Conservation (phyloP, 2,329 filamentous ascomycete genomes). For the Nemania diffusa region DNA sequence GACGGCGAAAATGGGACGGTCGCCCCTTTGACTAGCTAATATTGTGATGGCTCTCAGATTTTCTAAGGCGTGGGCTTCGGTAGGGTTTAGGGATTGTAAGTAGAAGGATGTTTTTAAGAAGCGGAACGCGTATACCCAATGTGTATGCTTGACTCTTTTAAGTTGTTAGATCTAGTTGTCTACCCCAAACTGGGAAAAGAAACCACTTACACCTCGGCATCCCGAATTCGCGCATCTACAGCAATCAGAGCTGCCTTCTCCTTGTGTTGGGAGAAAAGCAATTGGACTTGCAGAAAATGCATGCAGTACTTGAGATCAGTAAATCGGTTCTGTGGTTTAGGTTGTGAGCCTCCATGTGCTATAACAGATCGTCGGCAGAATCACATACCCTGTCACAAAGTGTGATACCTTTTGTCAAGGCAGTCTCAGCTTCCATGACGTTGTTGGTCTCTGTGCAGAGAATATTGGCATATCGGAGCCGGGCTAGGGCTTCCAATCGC, state of each 20-base stretch:
- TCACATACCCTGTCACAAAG: conserved; percentile 70
- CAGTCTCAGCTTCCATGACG: conserved; percentile 75
- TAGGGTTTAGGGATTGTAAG: conserved; percentile 67
- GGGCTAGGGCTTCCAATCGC: conserved; percentile 74
- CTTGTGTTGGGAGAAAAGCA: conserved; percentile 73
- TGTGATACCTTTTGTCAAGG: conserved; percentile 75
- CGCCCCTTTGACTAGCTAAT: conserved; percentile 68
- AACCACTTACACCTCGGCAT: conserved; percentile 69
- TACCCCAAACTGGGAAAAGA: not conserved
- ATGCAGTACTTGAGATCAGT: conserved; percentile 80
- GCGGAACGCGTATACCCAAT: conserved; percentile 82
- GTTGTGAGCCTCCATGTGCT: conserved; percentile 43
- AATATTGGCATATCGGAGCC: conserved; percentile 76
- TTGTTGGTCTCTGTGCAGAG: conserved; percentile 82
- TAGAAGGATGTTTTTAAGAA: conserved; percentile 78
- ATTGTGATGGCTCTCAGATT: conserved; percentile 72
- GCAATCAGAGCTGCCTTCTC: conserved; percentile 78
- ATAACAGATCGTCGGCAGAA: not conserved
- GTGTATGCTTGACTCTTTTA: conserved; percentile 66
- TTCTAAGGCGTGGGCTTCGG: conserved; percentile 72
- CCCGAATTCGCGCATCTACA: conserved; percentile 73
- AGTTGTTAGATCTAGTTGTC: conserved; percentile 36
- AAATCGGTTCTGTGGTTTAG: conserved; percentile 59
- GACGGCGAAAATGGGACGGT: conserved; percentile 72
- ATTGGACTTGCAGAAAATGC: conserved; percentile 76